phyloP scores from a whole-genome alignment of 371 early-diverging fungal genomes.

The Circinella umbellata region DNA sequence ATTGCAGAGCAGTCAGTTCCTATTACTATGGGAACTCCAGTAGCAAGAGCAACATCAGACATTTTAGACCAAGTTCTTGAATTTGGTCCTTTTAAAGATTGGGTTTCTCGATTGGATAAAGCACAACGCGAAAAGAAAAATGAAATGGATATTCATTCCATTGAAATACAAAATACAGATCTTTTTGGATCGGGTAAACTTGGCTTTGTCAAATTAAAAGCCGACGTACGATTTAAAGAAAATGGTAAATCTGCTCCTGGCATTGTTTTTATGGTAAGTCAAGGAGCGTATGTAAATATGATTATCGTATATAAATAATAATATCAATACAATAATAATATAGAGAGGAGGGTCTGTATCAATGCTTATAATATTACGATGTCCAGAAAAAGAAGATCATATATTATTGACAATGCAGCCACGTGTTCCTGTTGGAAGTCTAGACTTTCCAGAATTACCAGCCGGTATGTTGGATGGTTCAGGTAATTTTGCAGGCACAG shows the following conservation, averaged over 20 bases:
- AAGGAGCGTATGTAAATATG: not conserved
- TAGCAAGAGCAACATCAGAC: not conserved
- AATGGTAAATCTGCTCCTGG: slow-evolving; percentile 70
- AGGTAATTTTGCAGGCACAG: slow-evolving; percentile 72
- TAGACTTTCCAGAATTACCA: slow-evolving; percentile 75
- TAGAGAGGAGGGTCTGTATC: slow-evolving; percentile 82
- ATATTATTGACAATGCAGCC: slow-evolving; percentile 79
- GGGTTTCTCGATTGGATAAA: slow-evolving; percentile 56
- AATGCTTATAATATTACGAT: slow-evolving; percentile 66
- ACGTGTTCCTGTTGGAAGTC: slow-evolving; percentile 69
- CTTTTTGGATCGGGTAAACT: slow-evolving; percentile 64
- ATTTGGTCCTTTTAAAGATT: slow-evolving; percentile 70
- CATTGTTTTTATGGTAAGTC: slow-evolving; percentile 75
- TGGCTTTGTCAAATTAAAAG: slow-evolving; percentile 80
- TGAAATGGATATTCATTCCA: slow-evolving; percentile 46
- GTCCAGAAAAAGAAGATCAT: slow-evolving; percentile 41
- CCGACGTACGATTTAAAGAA: slow-evolving; percentile 56
- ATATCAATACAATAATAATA: no score
- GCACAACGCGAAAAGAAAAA: slow-evolving; percentile 43
- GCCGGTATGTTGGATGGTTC: slow-evolving; percentile 89
- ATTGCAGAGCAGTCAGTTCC: slow-evolving; percentile 38
- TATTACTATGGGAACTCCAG: slow-evolving; percentile 12
- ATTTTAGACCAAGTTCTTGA: slow-evolving; percentile 42
- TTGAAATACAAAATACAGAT: slow-evolving; percentile 75
- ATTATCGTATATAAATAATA: no score